Conservation (phyloP, 2,329 filamentous ascomycete genomes). For the Graphiopsis chlorocephala region DNA sequence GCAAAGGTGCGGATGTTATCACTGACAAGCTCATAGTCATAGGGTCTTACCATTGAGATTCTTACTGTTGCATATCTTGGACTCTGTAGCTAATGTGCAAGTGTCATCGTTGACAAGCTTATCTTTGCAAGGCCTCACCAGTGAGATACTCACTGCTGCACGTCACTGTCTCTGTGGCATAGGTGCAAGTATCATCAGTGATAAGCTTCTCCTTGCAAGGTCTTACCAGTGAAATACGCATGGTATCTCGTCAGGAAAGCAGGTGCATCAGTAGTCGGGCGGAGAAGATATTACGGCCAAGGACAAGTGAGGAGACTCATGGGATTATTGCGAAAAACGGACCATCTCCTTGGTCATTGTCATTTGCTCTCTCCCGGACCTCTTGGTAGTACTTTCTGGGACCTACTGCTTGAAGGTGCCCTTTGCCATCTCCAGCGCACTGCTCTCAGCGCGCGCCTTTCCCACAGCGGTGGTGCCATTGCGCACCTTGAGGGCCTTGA, state of each 20-base stretch:
- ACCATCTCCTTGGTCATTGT: background rate
- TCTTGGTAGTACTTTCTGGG: background rate
- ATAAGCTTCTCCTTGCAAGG: background rate
- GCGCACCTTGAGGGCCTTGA: background rate
- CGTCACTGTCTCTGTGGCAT: background rate
- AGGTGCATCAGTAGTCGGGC: background rate
- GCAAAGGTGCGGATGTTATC: background rate
- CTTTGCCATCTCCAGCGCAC: background rate
- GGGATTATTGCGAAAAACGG: background rate
- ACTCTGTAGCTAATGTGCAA: background rate
- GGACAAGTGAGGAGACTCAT: background rate
- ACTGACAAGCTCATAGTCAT: background rate
- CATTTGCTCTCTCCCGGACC: background rate
- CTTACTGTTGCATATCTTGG: background rate
- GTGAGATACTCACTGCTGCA: background rate
- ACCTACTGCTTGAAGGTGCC: background rate
- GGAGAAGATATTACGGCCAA: background rate
- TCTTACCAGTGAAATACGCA: background rate
- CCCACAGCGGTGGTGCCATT: background rate
- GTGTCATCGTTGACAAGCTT: background rate
- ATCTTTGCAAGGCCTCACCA: background rate
- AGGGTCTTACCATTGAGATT: background rate
- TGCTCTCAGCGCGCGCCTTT: background rate
- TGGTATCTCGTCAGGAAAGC: background rate
- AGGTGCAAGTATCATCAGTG: background rate